Evolutionary conservation across 163 green algal species (phyloP).

Genomic region (Chlorella variabilis): DNA sequence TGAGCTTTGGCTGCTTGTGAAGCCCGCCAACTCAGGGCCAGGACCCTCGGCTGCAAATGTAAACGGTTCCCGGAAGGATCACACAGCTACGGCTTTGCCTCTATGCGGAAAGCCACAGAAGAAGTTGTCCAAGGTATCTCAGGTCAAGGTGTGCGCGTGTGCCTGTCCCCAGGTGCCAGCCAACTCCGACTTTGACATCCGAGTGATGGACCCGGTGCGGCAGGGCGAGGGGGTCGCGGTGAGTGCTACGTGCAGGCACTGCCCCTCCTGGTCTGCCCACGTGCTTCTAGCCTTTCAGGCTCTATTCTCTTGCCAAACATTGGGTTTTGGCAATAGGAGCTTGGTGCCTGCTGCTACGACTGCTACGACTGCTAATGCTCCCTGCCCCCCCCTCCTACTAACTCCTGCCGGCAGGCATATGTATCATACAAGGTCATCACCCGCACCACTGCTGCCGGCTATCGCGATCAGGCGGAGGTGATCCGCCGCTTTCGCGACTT

Average conservation of each 20-base stretch:
- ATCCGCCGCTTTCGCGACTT: constrained; percentile 94
- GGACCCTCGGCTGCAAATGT: no score
- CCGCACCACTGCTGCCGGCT: constrained; percentile 47
- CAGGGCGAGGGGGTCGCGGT: constrained; percentile 88
- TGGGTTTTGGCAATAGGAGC: no score
- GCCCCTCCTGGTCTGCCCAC: no score
- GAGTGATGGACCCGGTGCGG: constrained; percentile 89
- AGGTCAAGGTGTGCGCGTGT: no score
- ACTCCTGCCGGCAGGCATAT: constrained; percentile 67
- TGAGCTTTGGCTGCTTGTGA: not conserved
- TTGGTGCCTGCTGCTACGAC: not conserved
- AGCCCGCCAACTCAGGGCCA: no score
- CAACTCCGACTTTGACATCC: constrained; percentile 71
- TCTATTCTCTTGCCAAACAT: no score
- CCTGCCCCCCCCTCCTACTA: not conserved
- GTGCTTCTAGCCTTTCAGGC: not conserved
- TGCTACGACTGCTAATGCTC: not conserved
- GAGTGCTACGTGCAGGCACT: not conserved
- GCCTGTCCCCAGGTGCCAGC: constrained; percentile 14
- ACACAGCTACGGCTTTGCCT: no score
- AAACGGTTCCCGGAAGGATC: no score
- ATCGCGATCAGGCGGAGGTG: constrained; percentile 74
- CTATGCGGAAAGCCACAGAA: no score
- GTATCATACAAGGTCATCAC: constrained; percentile 90
- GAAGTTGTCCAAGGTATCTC: no score